phyloP scores from a whole-genome alignment of 1,284 basidiomycete species.

The Bondarzewia mesenterica region DNA sequence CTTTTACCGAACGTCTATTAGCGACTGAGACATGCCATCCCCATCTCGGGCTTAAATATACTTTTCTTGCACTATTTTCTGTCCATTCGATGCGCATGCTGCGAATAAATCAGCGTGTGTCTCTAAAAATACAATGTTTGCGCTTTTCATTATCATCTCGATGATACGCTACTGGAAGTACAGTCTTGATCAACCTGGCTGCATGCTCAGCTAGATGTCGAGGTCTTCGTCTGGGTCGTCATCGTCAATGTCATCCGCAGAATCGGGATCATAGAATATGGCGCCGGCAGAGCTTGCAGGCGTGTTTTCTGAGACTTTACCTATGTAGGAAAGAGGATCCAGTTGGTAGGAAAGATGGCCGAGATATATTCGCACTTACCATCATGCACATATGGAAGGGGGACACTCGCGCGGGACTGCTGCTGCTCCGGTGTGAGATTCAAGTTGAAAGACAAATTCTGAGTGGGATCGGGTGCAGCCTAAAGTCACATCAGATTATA shows the following conservation, averaged over 20 bases:
- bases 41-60: no score
- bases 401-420: slow-evolving; percentile 69
- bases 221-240: slow-evolving; percentile 88
- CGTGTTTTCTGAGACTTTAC: not conserved
- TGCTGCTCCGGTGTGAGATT: slow-evolving; percentile 80
- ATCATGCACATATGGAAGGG: slow-evolving; percentile 81
- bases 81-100: no score
- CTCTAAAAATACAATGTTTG: no score
- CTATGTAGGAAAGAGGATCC: not conserved
- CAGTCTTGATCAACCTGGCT: not conserved
- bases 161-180: not conserved
- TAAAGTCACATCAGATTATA: slow-evolving; percentile 14
- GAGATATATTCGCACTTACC: slow-evolving; percentile 37
- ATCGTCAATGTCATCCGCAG: slow-evolving; percentile 83
- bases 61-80: no score
- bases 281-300: slow-evolving; percentile 26
- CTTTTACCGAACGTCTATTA: no score
- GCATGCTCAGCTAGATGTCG: slow-evolving; percentile 46
- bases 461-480: slow-evolving; percentile 45
- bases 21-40: no score
- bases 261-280: slow-evolving; percentile 76
- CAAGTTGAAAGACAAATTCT: slow-evolving; percentile 78
- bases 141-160: no score
- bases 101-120: no score
- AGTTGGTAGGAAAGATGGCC: not conserved